Evolutionary conservation across 1,284 basidiomycete genomes (phyloP), one percentile per base, ranked within the genome.

Genomic region (Ustilago sp.): DNA sequence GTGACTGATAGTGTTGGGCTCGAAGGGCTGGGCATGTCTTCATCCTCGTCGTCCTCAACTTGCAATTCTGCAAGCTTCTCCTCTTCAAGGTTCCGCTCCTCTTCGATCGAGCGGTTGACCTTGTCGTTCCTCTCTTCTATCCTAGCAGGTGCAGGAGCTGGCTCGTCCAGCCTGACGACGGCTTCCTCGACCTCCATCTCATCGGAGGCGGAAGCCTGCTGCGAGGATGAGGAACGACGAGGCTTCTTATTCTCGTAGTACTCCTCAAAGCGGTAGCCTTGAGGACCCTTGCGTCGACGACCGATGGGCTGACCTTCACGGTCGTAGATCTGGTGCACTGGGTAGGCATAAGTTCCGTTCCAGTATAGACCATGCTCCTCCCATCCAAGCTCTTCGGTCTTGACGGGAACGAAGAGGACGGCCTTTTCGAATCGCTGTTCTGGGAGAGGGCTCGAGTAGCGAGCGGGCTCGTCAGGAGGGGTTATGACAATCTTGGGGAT

Each of bases 331-430:
- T 70, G 53, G 32, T 78, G 71, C 2, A 74, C 57, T 2, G 79
- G 80, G 45, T 83, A 83, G 13, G 68, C 75, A 53, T 79, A 83
- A 8, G 75, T 77, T 32, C 79, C 79, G 43, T 74, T 74, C 81
- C 81, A 83, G 61, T 78, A 82, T n/a, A 83, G 62, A 6, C 81
- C 81, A 53, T 71, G 69, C 48, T 80, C 77, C 32, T 82, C 81
- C 81, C 81, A 83, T 4, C 80, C 79, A 23, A 83, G 69, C 55
- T 82, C 81, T 36, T 80, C 82, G 41, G 82, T 83, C 43, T 70
- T 64, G 48, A 83, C 71, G 6, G 82, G 82, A 12, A 83, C 82
- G 34, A 82, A 83, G 11, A 83, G 79, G 3, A 73, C 64, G 7
- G 60, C 52, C 64, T 77, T 81, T 54, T 77, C 71, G 45, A 71